phyloP scores from a whole-genome alignment of 768 basidiomycete species.

The Mycena belliarum region DNA sequence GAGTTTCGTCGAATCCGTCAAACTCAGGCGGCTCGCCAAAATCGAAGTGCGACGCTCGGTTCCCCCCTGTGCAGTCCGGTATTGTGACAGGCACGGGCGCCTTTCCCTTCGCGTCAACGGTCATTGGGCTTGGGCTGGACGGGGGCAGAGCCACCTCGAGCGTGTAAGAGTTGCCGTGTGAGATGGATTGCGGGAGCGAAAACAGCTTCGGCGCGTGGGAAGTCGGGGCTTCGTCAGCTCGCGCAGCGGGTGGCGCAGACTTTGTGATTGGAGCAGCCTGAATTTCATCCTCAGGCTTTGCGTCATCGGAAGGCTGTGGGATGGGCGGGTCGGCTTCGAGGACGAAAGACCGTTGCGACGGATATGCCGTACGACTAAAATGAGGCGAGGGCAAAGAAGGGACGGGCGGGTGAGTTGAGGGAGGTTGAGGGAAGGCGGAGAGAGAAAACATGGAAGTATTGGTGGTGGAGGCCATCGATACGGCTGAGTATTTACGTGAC shows the following conservation, averaged over 20 bases:
- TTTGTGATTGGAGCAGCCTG: too few relatives aligned
- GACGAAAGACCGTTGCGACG: not conserved
- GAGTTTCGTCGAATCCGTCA: slow-evolving; percentile 11
- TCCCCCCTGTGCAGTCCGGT: not conserved
- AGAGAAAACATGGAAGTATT: slow-evolving; percentile 14
- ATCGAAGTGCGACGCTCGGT: slow-evolving; percentile 17
- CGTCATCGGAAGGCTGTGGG: not conserved
- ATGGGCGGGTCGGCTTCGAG: slow-evolving; percentile 6
- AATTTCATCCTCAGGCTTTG: too few relatives aligned
- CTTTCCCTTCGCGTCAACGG: slow-evolving; percentile 1
- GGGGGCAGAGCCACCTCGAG: not conserved
- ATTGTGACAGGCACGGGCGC: not conserved
- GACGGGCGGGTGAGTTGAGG: slow-evolving; percentile 2
- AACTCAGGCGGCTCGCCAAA: slow-evolving; percentile 14
- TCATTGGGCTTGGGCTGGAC: not conserved
- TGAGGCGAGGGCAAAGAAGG: not conserved
- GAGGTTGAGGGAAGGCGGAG: slow-evolving; percentile 17
- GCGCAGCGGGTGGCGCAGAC: too few relatives aligned
- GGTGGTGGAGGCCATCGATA: slow-evolving; percentile 13
- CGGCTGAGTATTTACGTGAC: slow-evolving; percentile 2
- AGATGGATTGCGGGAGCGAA: too few relatives aligned
- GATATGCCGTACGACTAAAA: not conserved
- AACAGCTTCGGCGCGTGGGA: too few relatives aligned
- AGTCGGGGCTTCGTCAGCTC: too few relatives aligned
- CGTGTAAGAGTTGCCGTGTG: not conserved